These are phyloP conservation scores for Scutellospora calospora DNA, from an alignment of 371 early-diverging fungal species.

Conservation along the genomic window DNA sequence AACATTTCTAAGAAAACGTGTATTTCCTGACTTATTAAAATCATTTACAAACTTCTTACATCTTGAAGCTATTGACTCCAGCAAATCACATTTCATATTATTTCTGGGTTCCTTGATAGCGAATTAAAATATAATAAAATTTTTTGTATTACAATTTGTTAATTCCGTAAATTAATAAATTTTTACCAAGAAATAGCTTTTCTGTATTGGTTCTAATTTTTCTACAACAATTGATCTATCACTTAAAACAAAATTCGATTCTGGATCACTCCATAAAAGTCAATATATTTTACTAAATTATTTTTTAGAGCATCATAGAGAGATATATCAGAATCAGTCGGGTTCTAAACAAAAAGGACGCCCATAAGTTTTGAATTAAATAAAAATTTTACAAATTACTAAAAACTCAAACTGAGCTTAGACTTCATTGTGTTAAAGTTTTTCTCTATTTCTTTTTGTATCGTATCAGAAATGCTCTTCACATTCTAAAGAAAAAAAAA, in stretches of 20 bases:
- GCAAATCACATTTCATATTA: constrained; percentile 27
- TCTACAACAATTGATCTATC: constrained; percentile 1
- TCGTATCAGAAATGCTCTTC: too few relatives aligned
- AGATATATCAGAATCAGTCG: constrained; percentile 6
- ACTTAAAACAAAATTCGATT: constrained; percentile 6
- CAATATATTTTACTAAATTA: constrained; percentile 17
- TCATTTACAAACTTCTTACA: constrained; percentile 8
- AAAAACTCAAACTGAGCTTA: constrained; percentile 14
- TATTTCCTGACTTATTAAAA: background rate
- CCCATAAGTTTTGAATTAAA: background rate
- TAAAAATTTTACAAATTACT: background rate
- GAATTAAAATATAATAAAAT: background rate
- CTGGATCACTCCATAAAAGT: constrained; percentile 1
- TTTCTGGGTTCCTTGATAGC: constrained; percentile 1
- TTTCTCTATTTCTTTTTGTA: too few relatives aligned
- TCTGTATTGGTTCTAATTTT: background rate
- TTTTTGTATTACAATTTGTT: background rate
- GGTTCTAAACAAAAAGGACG: constrained; percentile 2
- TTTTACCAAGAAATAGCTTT: constrained; percentile 23
- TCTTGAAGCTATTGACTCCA: background rate
- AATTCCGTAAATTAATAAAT: constrained; percentile 1
- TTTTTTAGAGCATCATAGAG: constrained; percentile 31
- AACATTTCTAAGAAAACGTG: background rate
- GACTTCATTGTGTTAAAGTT: background rate
- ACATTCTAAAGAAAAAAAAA: too few relatives aligned